phyloP scores from a whole-genome alignment of 176 grass and related monocot species.

The Poa annua region DNA sequence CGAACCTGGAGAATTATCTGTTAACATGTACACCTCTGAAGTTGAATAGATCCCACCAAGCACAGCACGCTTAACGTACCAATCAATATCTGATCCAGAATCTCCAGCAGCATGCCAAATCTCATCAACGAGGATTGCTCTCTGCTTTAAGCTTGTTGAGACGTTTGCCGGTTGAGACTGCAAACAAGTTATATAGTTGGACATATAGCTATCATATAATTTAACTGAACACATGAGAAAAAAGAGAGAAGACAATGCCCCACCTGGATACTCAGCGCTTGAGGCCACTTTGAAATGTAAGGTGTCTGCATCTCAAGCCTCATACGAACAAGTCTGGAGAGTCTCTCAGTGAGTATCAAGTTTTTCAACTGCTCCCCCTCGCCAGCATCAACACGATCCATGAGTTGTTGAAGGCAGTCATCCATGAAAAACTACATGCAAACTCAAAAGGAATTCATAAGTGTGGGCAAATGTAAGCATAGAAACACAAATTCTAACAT shows the following conservation, averaged over 20 bases:
- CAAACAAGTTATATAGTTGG: conserved; percentile 35
- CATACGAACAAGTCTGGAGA: conserved; percentile 75
- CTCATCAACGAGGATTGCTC: conserved; percentile 86
- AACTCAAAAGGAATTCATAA: conserved; percentile 3
- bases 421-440: conserved; percentile 93
- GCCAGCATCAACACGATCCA: conserved; percentile 77
- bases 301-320: conserved; percentile 90
- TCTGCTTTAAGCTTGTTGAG: conserved; percentile 88
- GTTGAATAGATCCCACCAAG: conserved; percentile 96
- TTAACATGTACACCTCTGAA: conserved; percentile 97
- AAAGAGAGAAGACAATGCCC: conserved; percentile 29
- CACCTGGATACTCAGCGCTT: conserved; percentile 96
- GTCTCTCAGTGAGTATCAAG: conserved; percentile 71
- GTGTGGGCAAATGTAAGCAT: neutral
- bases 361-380: conserved; percentile 75
- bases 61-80: conserved; percentile 93
- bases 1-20: conserved; percentile 90
- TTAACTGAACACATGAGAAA: conserved; percentile 3
- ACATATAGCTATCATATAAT: neutral
- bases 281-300: conserved; percentile 96
- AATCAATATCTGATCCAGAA: conserved; percentile 84
- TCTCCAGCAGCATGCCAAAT: conserved; percentile 96
- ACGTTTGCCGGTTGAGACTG: conserved; percentile 91
- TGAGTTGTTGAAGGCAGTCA: conserved; percentile 89
- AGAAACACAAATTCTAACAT: neutral